Evolutionary conservation across 2,329 filamentous ascomycete species (phyloP), one percentile per base, ranked within the genome.

Genomic region (Diaporthe nobilis): DNA sequence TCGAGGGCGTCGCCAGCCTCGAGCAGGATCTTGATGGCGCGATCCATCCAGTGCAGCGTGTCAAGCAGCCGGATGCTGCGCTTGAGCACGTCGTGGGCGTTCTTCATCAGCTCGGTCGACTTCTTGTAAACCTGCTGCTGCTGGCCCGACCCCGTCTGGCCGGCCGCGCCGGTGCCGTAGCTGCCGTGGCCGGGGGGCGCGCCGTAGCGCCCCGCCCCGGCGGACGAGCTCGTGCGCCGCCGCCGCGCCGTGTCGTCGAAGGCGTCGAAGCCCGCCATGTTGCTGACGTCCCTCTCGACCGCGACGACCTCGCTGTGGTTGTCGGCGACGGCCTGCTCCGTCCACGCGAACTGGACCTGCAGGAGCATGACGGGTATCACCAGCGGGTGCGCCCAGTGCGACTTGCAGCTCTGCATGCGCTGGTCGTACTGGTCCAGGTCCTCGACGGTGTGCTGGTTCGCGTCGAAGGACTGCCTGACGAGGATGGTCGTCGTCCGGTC

Each of bases 31-130:
- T 86, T 86, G 47, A 87, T 79, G 1, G 85, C 86, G 10, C 86
- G 83, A 77, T 88, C 86, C 84, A 87, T 87, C 86, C 86, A 88
- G 31, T 85, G 80, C 44, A 88, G 82, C 1, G 86, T 87, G 65
- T 88, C 86, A 1, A 88, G 81, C 12, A 88, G 79, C 73, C 87
- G 85, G 70, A 88, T 87, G 1, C 85, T 85, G 17, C 84, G 84
- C 73, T 87, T 87, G 34, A 87, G 80, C 1, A 86, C 86, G 55
- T 87, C 85, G 49, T 88, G 86, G 0, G 86, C 86, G 67, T 85
- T 83, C 78, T 87, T 87, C 86, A 87, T 87, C 25, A 87, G 82
- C 67, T 85, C 84, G 4, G 86, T 87, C 75, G 86, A 87, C 63
- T 86, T 85, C 78, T 85, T 86, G 3, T 84, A 84, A 0, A 85